Conservation (phyloP, 1,284 basidiomycete genomes). For the Austroboletus niveus region DNA sequence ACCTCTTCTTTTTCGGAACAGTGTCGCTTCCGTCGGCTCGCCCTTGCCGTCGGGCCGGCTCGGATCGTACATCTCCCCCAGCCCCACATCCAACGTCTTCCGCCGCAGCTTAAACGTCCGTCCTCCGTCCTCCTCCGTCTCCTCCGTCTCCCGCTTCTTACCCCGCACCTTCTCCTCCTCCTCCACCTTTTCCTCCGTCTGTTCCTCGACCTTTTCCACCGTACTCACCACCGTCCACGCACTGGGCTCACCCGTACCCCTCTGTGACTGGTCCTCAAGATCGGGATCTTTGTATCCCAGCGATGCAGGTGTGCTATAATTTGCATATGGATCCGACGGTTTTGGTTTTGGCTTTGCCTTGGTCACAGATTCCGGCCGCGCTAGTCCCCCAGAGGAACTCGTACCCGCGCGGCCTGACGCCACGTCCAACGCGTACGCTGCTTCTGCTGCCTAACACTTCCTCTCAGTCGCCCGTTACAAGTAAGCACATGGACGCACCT, state of each 20-base stretch:
- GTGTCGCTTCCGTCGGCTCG: conserved; percentile 10
- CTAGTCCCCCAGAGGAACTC: conserved; percentile 3
- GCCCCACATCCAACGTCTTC: conserved; percentile 51
- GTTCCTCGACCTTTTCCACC: conserved; percentile 37
- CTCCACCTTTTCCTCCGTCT: conserved; percentile 16
- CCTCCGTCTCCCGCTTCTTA: conserved; percentile 12
- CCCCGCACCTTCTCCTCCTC: conserved; percentile 43
- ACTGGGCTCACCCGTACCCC: conserved; percentile 73
- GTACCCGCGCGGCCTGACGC: conserved; percentile 60
- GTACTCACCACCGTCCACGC: conserved; percentile 70
- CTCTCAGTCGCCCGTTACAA: background rate
- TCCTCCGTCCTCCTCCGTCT: conserved; percentile 44
- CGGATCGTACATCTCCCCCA: conserved; percentile 74
- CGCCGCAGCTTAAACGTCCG: conserved; percentile 66
- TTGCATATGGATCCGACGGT: conserved; percentile 69
- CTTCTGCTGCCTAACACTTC: conserved; percentile 60
- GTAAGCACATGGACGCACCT: conserved; percentile 41
- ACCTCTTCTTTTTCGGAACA: conserved; percentile 24
- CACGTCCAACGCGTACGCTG: conserved; percentile 72
- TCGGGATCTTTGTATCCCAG: conserved; percentile 80
- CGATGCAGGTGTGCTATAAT: conserved; percentile 85
- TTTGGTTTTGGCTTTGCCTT: conserved; percentile 44
- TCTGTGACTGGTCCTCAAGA: conserved; percentile 58
- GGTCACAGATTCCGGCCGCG: conserved; percentile 5
- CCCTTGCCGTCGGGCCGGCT: conserved; percentile 17